Evolutionary conservation across 1,284 basidiomycete species (phyloP).

Genomic region (Cryptococcus sp.): DNA sequence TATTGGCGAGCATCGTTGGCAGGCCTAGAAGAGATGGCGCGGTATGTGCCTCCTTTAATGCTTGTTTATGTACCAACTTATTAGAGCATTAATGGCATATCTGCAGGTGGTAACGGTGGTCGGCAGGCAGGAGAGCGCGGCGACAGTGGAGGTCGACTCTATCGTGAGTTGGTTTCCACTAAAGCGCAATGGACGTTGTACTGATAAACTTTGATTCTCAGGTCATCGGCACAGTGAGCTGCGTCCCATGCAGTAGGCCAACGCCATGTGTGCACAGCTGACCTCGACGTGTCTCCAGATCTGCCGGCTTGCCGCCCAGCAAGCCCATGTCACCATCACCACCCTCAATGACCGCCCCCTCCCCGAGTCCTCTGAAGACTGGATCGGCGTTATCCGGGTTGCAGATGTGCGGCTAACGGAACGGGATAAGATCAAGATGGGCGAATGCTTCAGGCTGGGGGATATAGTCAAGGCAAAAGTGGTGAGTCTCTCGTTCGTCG

Average conservation of each 20-base stretch:
- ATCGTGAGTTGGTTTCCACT: constrained; percentile 30
- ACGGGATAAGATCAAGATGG: constrained; percentile 87
- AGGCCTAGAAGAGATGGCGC: constrained; percentile 60
- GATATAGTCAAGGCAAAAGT: constrained; percentile 92
- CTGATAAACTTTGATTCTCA: constrained; percentile 3
- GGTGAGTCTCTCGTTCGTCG: constrained; percentile 56
- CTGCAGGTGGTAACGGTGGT: constrained; percentile 40
- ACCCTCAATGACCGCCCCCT: constrained; percentile 88
- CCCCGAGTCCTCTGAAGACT: constrained; percentile 78
- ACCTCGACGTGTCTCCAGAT: constrained; percentile 53
- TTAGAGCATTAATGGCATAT: not conserved
- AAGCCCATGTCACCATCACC: constrained; percentile 81
- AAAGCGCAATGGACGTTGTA: too few relatives aligned
- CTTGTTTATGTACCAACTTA: too few relatives aligned
- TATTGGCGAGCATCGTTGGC: constrained; percentile 72
- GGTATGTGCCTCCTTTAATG: constrained; percentile 53
- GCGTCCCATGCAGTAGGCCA: not conserved
- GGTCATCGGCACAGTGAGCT: constrained; percentile 42
- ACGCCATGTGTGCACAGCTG: not conserved
- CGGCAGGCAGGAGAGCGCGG: constrained; percentile 43
- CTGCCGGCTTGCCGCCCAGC: constrained; percentile 78
- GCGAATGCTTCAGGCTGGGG: constrained; percentile 91
- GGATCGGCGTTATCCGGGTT: constrained; percentile 82
- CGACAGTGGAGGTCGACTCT: constrained; percentile 49
- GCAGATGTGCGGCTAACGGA: constrained; percentile 92